Base-by-base conservation (phyloP, 2,329 filamentous ascomycete genomes). In the Hypoxylon sp. region DNA sequence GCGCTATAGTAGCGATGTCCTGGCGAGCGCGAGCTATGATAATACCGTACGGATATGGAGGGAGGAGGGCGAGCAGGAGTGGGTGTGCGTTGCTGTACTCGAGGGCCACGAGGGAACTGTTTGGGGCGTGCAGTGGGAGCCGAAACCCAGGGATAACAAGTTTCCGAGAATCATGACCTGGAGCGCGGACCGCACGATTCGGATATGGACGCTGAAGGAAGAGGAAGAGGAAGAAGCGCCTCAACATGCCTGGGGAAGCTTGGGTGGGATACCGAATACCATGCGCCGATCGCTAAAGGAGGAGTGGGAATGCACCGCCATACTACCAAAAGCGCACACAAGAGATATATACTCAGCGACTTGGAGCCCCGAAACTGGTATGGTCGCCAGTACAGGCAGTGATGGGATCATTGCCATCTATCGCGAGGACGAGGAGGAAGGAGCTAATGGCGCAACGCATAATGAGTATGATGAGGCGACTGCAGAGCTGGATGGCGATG, bases 11-110 rank as follows among this genome's bases (percentile, higher is more conserved):
- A 82, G 86, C 48, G 91, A 97, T 70, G 85, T 96, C 48, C 85
- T 99, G 19, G 96, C 93, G 5, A 96, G 91, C 74, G 91, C 88
- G n/a, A 96, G 93, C 77, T 99, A 99, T 78, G 96, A 99, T 75
- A 91, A 98, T 76, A 96, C 91, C 4, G 90, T 97, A 30, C 83
- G 95, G 63, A 81, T 98, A 63, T 98, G 95, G 90, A 87, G 91
- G 48, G 94, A 97, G 81, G 95, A 97, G 78, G 85, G 88, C 34
- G 95, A 97, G 75, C 86, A 85, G 32, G 95, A 98, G 77, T 99
- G 96, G 96, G 91, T 91, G 9, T 97, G 95, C 75, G 91, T 97
- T 27, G 87, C 91, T 8, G 87, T 94, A 47, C 82, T 98, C 25
- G 88, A 91, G 71, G 94, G 92, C 0, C 95, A 98, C 76, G 82